Conservation (phyloP, 2,329 filamentous ascomycete species). For the Paecilomyces variotii region DNA sequence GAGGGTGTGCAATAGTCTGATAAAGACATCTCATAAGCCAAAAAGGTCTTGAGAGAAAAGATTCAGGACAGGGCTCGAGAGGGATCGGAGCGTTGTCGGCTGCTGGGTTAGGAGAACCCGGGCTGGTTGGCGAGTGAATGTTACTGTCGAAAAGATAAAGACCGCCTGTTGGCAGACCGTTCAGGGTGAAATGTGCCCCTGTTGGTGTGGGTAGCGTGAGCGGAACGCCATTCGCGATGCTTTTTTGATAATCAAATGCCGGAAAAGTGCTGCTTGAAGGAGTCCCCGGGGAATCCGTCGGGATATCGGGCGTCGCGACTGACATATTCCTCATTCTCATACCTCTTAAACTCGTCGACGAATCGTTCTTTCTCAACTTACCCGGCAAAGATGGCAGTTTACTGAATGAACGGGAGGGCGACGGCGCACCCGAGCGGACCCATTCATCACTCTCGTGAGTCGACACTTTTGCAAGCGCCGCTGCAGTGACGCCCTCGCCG, state of each 20-base stretch:
- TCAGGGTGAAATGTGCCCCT: conserved; percentile 50
- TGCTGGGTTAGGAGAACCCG: conserved; percentile 59
- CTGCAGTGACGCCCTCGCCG: conserved; percentile 34
- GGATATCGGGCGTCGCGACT: conserved; percentile 49
- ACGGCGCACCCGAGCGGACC: conserved; percentile 22
- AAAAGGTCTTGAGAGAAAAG: conserved; percentile 84
- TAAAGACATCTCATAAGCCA: conserved; percentile 96
- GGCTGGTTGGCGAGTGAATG: conserved; percentile 59
- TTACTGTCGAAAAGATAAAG: conserved; percentile 77
- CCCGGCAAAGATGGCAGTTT: conserved; percentile 35
- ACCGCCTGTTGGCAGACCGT: conserved; percentile 55
- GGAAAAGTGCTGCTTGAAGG: conserved; percentile 63
- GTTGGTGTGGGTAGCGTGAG: conserved; percentile 62
- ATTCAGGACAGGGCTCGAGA: conserved; percentile 84
- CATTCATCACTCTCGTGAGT: conserved; percentile 37
- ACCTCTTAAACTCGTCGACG: conserved; percentile 62
- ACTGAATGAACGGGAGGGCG: conserved; percentile 26
- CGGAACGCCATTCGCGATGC: conserved; percentile 44
- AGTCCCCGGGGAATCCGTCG: conserved; percentile 64
- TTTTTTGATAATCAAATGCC: conserved; percentile 37
- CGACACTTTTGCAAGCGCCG: conserved; percentile 34
- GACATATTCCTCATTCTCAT: conserved; percentile 70
- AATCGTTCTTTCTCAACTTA: conserved; percentile 58
- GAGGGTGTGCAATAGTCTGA: conserved; percentile 82
- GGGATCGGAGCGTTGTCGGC: conserved; percentile 61